Conservation (phyloP, 2,329 filamentous ascomycete species). For the Magnaporthales sp. region DNA sequence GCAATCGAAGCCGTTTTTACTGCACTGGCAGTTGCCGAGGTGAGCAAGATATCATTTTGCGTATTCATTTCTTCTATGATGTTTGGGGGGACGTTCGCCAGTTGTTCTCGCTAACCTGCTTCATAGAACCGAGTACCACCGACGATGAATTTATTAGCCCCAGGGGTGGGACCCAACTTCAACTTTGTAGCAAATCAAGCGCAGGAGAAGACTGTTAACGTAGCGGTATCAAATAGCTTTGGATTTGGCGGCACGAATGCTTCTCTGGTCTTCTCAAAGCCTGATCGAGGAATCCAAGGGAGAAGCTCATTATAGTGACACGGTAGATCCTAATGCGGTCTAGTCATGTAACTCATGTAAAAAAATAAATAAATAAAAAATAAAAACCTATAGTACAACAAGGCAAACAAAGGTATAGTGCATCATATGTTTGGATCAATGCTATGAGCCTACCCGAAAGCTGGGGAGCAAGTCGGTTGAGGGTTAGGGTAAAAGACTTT, state of each 20-base stretch:
- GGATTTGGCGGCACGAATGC: conserved; percentile 97
- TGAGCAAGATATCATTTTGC: conserved; percentile 31
- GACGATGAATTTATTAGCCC: conserved; percentile 70
- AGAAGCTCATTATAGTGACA: too few relatives aligned
- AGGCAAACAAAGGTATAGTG: too few relatives aligned
- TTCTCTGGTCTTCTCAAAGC: conserved; percentile 62
- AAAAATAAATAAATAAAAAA: not conserved
- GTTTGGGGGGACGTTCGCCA: not conserved
- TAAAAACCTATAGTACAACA: not conserved
- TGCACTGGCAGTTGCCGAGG: conserved; percentile 69
- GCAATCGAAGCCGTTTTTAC: conserved; percentile 85
- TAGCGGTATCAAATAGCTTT: conserved; percentile 89
- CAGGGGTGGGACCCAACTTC: conserved; percentile 62
- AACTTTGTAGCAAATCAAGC: conserved; percentile 73
- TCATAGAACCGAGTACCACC: conserved; percentile 68
- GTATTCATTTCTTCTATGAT: not conserved
- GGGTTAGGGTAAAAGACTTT: not conserved
- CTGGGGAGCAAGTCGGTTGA: not conserved
- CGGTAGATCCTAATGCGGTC: too few relatives aligned
- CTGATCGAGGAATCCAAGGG: not conserved
- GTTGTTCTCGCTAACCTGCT: not conserved
- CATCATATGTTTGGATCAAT: not conserved
- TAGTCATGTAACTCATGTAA: too few relatives aligned
- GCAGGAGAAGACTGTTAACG: conserved; percentile 61
- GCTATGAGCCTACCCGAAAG: not conserved